Evolutionary conservation across 768 basidiomycete species (phyloP).

Genomic region (Grammothele lineata): DNA sequence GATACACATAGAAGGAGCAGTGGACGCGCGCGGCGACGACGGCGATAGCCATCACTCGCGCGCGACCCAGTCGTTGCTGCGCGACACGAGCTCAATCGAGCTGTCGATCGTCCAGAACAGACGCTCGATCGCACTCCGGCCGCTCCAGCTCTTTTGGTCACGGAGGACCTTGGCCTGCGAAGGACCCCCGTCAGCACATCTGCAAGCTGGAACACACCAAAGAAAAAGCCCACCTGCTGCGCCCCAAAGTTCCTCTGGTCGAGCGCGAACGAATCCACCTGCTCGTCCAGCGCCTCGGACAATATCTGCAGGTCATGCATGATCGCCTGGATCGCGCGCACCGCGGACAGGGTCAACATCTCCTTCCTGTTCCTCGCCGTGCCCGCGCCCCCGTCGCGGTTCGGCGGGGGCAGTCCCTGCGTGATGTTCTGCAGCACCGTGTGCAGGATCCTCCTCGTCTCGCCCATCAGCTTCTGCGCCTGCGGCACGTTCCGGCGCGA

Average conservation of each 20-base stretch:
- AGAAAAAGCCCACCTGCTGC: conserved; percentile 70
- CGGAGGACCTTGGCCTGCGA: conserved; percentile 89
- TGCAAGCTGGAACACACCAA: not conserved
- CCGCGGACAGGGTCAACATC: conserved; percentile 62
- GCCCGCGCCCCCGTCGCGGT: conserved; percentile 29
- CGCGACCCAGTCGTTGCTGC: conserved; percentile 80
- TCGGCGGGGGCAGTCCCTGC: conserved; percentile 61
- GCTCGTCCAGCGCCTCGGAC: conserved; percentile 85
- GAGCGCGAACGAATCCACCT: conserved; percentile 87
- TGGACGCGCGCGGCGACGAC: too few species aligned
- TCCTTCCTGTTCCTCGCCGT: conserved; percentile 77
- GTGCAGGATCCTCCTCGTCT: conserved; percentile 89
- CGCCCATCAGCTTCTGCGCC: conserved; percentile 84
- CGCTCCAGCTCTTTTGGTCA: conserved; percentile 95
- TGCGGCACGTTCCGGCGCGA: conserved; percentile 87
- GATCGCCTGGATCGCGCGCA: conserved; percentile 80
- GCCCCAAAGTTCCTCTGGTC: conserved; percentile 95
- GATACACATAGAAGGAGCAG: conserved; percentile 1
- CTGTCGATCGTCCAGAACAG: conserved; percentile 92
- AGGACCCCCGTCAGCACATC: too few species aligned
- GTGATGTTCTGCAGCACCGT: conserved; percentile 86
- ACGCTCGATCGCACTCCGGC: conserved; percentile 84
- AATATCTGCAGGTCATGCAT: conserved; percentile 84
- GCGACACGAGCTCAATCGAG: conserved; percentile 79
- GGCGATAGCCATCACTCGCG: conserved; percentile 24